phyloP scores from a whole-genome alignment of 164 flowering plant species.

The Sedum album region DNA sequence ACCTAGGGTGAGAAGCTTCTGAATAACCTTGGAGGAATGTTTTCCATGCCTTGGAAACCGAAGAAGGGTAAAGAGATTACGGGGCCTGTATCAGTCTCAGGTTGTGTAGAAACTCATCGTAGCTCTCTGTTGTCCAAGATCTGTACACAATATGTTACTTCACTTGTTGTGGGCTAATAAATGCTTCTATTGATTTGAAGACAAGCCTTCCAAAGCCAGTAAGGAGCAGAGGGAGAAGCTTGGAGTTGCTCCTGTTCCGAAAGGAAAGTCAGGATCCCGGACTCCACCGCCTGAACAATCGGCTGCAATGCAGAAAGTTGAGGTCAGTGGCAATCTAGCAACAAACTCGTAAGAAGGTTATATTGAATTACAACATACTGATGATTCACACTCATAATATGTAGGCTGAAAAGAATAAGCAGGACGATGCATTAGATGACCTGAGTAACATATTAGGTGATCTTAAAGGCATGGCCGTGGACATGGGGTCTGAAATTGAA shows the following conservation, averaged over 20 bases:
- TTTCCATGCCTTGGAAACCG: conserved; percentile 62
- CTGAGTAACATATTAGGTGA: conserved; percentile 44
- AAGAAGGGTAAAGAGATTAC: conserved; percentile 36
- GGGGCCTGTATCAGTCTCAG: conserved; percentile 25
- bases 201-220: not conserved
- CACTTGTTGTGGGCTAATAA: not conserved
- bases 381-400: too few species aligned
- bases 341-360: too few species aligned
- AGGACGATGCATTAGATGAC: conserved; percentile 47
- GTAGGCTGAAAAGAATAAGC: conserved; percentile 49
- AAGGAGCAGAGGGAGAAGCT: conserved; percentile 45
- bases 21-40: conserved; percentile 53
- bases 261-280: conserved; percentile 18
- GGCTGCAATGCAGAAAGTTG: conserved; percentile 41
- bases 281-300: conserved; percentile 38
- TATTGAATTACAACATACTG: too few species aligned
- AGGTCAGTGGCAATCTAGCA: conserved; percentile 22
- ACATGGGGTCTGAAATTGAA: conserved; percentile 56
- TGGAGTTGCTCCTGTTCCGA: conserved; percentile 26
- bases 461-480: conserved; percentile 50
- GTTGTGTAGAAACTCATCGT: not conserved
- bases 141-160: not conserved
- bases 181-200: not conserved
- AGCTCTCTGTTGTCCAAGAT: not conserved
- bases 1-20: conserved; percentile 59